A percentile compares a stretch with the other conserved stretches of the same genome.
These are phyloP conservation scores for Penicillium ochrochloron DNA, from an alignment of 495 filamentous ascomycete species.

Conservation along the genomic window DNA sequence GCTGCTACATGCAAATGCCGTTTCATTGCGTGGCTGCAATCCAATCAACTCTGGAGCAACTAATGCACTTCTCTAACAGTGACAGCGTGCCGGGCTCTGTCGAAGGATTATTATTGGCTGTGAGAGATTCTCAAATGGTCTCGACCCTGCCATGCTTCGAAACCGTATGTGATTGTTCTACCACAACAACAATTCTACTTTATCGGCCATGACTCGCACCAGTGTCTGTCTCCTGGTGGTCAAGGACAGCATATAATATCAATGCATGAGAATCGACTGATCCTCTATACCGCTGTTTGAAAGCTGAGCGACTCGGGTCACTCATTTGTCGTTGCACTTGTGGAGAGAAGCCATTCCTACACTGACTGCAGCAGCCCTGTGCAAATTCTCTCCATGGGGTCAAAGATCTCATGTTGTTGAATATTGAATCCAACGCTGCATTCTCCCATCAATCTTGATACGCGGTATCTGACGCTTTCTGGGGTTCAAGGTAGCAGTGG, in stretches of 20 bases:
- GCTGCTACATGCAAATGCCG: constrained; percentile 20
- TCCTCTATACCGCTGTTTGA: constrained; percentile 19
- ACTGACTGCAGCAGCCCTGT: constrained; percentile 22
- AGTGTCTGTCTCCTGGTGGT: constrained; percentile 15
- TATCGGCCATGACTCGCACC: constrained; percentile 6
- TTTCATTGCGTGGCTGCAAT: constrained; percentile 12
- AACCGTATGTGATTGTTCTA: constrained; percentile 15
- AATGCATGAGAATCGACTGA: background rate
- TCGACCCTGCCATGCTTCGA: constrained; percentile 17
- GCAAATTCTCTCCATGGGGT: constrained; percentile 5
- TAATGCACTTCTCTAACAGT: constrained; percentile 5
- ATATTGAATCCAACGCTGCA: constrained; percentile 12
- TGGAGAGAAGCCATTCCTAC: constrained; percentile 1
- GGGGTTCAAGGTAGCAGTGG: background rate
- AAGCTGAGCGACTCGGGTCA: background rate
- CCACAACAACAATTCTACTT: constrained; percentile 13
- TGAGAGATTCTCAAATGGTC: background rate
- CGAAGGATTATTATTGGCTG: constrained; percentile 7
- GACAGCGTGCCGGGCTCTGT: background rate
- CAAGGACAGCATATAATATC: constrained; percentile 11
- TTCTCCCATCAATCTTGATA: constrained; percentile 11
- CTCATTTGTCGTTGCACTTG: constrained; percentile 5
- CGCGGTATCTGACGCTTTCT: background rate
- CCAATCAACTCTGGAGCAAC: constrained; percentile 11
- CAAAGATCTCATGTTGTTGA: background rate